Base-by-base conservation (phyloP, 108 stramenopile genomes). In the Skeletonema menzelii region DNA sequence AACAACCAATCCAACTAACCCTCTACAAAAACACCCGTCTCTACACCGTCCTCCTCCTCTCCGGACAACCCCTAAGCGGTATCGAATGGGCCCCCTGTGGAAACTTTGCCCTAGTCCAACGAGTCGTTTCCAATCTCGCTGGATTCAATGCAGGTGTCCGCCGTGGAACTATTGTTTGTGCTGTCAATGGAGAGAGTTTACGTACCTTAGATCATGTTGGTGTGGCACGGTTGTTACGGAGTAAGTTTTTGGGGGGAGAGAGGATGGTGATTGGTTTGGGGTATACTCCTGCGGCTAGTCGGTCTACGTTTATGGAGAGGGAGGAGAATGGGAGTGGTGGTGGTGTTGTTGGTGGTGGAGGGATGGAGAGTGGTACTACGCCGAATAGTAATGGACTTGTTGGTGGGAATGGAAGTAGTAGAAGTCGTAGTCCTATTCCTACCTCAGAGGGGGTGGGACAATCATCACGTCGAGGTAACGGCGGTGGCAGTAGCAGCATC, bases 71-170 rank as follows among this genome's bases (percentile, higher is more conserved):
- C 6, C 67, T 71, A 0, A 67, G 69, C 66, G 93, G 90, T 8
- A 90, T 94, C 30, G 67, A 79, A 35, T 94, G 93, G 93, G 93
- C 70, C 20, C 84, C 90, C 40, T 94, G 93, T 72, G 93, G 90
- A 35, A 87, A 90, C 59, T 91, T 94, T 81, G 85, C 84, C 27
- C 63, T 94, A 46, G 80, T 94, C 34, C 87, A 91, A 38, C 68
- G 75, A 27, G 59, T 75, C 7, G 56, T 69, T 10, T 49, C 70
- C 22, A 27, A 56, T 11, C 27, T 63, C 5, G 26, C 74, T 15
- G 84, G 86, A 5, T 64, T 66, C 35, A 63, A 49, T 12, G 79
- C 85, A 10, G 89, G 93, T 13, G 82, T 90, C 0, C 75, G 76
- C 13, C 69, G 81, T 32, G 90, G 90, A 24, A 83, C 78, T 37